These are phyloP conservation scores for Tillandsia leiboldiana DNA, from an alignment of 176 grass and related monocot species.

Conservation along the genomic window DNA sequence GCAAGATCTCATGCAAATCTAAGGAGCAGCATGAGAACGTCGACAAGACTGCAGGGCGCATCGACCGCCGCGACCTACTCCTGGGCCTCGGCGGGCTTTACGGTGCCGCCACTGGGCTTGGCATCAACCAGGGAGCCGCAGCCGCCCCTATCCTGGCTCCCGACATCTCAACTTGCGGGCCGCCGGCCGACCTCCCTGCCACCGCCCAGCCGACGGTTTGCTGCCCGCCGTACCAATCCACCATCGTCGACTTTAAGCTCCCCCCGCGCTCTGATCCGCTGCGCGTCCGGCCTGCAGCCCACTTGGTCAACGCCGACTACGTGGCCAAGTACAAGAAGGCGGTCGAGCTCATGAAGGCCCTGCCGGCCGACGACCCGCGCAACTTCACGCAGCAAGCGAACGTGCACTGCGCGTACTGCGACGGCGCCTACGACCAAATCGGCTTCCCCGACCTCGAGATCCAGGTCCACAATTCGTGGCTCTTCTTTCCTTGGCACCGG, in stretches of 20 bases:
- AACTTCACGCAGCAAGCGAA: slow-evolving; percentile 58
- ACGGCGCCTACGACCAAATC: slow-evolving; percentile 34
- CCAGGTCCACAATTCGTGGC: slow-evolving; percentile 52
- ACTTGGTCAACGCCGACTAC: slow-evolving; percentile 33
- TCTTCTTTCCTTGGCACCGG: slow-evolving; percentile 81
- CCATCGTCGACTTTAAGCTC: slow-evolving; percentile 34
- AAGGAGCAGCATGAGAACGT: slow-evolving; percentile 1
- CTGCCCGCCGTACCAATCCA: slow-evolving; percentile 28
- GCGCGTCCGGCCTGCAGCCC: slow-evolving; percentile 58
- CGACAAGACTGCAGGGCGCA: no score
- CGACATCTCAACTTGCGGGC: slow-evolving; percentile 32
- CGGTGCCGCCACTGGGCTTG: slow-evolving; percentile 25
- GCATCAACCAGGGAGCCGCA: slow-evolving; percentile 4
- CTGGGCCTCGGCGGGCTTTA: slow-evolving; percentile 40
- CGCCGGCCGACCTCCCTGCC: slow-evolving; percentile 18
- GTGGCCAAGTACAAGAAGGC: slow-evolving; percentile 43
- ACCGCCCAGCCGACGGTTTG: slow-evolving; percentile 16
- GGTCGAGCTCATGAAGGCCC: slow-evolving; percentile 36
- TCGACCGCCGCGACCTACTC: slow-evolving; percentile 54
- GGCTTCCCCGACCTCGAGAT: slow-evolving; percentile 33
- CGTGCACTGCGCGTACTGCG: slow-evolving; percentile 70
- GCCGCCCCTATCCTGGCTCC: slow-evolving; percentile 44
- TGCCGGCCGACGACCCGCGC: slow-evolving; percentile 17
- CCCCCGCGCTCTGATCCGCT: slow-evolving; percentile 26
- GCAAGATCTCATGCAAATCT: slow-evolving; percentile 21